A percentile compares a stretch with the other conserved stretches of the same genome.
phyloP scores from a whole-genome alignment of 2,329 filamentous ascomycete genomes.

The Penicillium sp. region DNA sequence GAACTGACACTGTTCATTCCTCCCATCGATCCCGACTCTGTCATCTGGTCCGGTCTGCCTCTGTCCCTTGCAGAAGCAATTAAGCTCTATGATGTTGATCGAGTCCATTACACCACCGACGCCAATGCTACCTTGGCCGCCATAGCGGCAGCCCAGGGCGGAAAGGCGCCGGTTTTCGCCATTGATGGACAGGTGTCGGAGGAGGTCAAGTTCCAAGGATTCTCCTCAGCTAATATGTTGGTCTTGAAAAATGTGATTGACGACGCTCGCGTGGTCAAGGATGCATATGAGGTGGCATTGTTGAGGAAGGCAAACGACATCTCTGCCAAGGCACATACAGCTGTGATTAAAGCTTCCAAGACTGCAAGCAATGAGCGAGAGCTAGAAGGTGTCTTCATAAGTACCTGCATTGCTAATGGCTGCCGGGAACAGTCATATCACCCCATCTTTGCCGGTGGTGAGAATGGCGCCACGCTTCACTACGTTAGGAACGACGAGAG shows the following conservation, averaged over 20 bases:
- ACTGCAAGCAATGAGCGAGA: conserved; percentile 73
- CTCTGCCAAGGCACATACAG: conserved; percentile 71
- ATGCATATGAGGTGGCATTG: conserved; percentile 77
- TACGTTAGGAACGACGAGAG: conserved; percentile 77
- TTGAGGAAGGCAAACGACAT: conserved; percentile 79
- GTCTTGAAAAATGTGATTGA: conserved; percentile 71
- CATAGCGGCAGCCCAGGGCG: conserved; percentile 37
- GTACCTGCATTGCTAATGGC: conserved; percentile 67
- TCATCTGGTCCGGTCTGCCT: conserved; percentile 91
- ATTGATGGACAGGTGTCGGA: conserved; percentile 76
- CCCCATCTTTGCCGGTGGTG: conserved; percentile 80
- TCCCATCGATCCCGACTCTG: conserved; percentile 76
- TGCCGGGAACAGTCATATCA: conserved; percentile 79
- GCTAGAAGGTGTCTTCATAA: conserved; percentile 73
- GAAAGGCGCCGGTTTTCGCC: conserved; percentile 62
- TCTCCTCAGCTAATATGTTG: conserved; percentile 61
- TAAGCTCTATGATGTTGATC: conserved; percentile 75
- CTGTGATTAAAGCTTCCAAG: conserved; percentile 64
- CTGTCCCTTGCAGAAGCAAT: conserved; percentile 72
- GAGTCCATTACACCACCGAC: conserved; percentile 68
- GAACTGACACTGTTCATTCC: conserved; percentile 87
- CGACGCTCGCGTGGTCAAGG: conserved; percentile 75
- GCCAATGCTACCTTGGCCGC: conserved; percentile 69
- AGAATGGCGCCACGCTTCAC: conserved; percentile 81
- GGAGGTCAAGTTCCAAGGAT: conserved; percentile 67